These are phyloP conservation scores for Colletotrichum sp. DNA, from an alignment of 2,329 filamentous ascomycete genomes.

Conservation along the genomic window DNA sequence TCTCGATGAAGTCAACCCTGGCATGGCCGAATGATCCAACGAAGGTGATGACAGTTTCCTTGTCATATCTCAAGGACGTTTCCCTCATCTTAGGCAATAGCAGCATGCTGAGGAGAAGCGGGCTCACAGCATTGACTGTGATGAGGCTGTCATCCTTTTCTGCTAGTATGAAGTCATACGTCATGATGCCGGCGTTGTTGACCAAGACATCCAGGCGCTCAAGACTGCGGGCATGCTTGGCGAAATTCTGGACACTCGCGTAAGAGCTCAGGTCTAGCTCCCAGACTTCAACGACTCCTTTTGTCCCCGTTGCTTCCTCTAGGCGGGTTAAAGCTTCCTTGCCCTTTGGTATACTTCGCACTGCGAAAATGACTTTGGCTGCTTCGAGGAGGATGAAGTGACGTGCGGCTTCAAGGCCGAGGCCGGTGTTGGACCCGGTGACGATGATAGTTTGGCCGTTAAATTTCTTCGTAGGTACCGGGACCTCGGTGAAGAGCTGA, in stretches of 20 bases:
- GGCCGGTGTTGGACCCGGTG: slow-evolving; percentile 6
- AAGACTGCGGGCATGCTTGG: slow-evolving; percentile 31
- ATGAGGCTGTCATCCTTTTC: slow-evolving; percentile 47
- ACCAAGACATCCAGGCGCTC: slow-evolving; percentile 42
- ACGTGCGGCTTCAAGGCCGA: not conserved
- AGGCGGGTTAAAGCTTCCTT: slow-evolving; percentile 41
- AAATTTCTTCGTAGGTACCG: not conserved
- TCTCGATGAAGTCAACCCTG: slow-evolving; percentile 34
- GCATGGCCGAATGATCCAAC: not conserved
- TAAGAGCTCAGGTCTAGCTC: slow-evolving; percentile 45
- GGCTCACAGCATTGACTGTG: slow-evolving; percentile 51
- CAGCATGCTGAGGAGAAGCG: slow-evolving; percentile 45
- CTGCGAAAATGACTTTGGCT: slow-evolving; percentile 43
- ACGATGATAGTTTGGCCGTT: slow-evolving; percentile 3
- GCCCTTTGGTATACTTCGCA: slow-evolving; percentile 41
- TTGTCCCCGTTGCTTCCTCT: slow-evolving; percentile 28
- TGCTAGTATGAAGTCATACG: slow-evolving; percentile 11
- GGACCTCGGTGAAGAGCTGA: not conserved
- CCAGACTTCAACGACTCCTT: slow-evolving; percentile 43
- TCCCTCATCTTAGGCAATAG: slow-evolving; percentile 45
- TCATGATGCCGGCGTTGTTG: slow-evolving; percentile 35
- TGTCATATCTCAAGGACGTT: slow-evolving; percentile 34
- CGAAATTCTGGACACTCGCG: slow-evolving; percentile 40
- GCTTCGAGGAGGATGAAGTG: slow-evolving; percentile 31
- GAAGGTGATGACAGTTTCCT: not conserved